A percentile compares a stretch with the other conserved stretches of the same genome.
Evolutionary conservation across 345 rosid species (phyloP).

Genomic region (Euphorbia pulcherrima): DNA sequence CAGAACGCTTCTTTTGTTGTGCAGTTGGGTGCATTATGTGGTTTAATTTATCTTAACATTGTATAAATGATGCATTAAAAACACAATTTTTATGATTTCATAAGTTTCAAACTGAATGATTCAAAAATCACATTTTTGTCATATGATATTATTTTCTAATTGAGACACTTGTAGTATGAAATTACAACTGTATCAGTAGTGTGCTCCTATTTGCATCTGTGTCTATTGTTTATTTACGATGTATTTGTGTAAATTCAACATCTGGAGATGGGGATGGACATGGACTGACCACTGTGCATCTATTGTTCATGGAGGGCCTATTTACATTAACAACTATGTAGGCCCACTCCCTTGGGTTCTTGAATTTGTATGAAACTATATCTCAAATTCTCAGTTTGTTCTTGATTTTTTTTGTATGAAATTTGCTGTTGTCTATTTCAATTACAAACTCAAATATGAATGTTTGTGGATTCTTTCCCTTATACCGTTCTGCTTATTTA

Average conservation of each 20-base stretch:
- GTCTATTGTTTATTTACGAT: neutral
- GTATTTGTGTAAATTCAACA: neutral
- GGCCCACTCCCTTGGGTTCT: slow-evolving; percentile 45
- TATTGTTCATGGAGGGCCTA: slow-evolving; percentile 51
- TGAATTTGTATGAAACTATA: slow-evolving; percentile 41
- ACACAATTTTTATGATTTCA: too few species aligned
- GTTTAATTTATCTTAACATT: too few species aligned
- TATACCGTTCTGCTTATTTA: neutral
- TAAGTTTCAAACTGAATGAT: too few species aligned
- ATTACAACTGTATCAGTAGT: too few species aligned
- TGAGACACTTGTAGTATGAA: too few species aligned
- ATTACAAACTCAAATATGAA: slow-evolving; percentile 39
- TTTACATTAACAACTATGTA: slow-evolving; percentile 40
- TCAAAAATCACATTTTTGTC: too few species aligned
- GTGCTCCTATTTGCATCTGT: neutral
- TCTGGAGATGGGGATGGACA: neutral
- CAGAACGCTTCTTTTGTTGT: too few species aligned
- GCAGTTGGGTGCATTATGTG: too few species aligned
- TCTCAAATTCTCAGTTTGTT: too few species aligned
- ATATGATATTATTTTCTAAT: too few species aligned
- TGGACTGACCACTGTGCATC: slow-evolving; percentile 7
- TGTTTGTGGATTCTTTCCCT: slow-evolving; percentile 23
- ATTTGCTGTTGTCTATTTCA: neutral
- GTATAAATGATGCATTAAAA: too few species aligned
- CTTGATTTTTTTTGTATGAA: too few species aligned